A percentile compares a stretch with the other conserved stretches of the same genome.
phyloP scores from a whole-genome alignment of 2,329 filamentous ascomycete genomes.

The Teratosphaeria pseudoeucalypti region DNA sequence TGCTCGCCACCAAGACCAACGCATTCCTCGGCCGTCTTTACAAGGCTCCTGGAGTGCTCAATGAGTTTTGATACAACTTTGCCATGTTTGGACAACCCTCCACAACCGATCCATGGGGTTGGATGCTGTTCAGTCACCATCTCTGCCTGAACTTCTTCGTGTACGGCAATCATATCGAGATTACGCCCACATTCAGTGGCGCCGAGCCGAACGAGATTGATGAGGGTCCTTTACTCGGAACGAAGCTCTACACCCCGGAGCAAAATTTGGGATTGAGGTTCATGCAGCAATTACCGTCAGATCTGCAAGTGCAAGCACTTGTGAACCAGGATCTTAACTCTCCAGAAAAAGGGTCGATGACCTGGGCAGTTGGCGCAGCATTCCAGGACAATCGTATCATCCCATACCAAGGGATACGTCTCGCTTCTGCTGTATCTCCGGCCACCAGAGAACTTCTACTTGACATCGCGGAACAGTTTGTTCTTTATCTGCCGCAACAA shows the following conservation, averaged over 20 bases:
- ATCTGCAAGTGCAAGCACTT: conserved; percentile 42
- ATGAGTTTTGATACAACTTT: conserved; percentile 63
- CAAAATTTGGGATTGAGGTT: conserved; percentile 54
- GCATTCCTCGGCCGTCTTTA: conserved; percentile 63
- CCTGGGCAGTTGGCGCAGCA: conserved; percentile 56
- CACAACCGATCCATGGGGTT: conserved; percentile 53
- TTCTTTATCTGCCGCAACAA: conserved; percentile 53
- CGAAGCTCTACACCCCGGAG: conserved; percentile 56
- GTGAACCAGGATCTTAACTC: conserved; percentile 47
- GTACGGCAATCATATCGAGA: conserved; percentile 52
- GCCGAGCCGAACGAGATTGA: conserved; percentile 72
- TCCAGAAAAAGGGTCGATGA: conserved; percentile 30
- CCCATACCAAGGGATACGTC: conserved; percentile 55
- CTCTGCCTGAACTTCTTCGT: conserved; percentile 64
- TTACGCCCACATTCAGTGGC: conserved; percentile 68
- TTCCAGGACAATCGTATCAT: conserved; percentile 69
- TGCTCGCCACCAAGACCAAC: conserved; percentile 63
- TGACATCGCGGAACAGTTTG: conserved; percentile 52
- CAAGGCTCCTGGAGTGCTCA: conserved; percentile 52
- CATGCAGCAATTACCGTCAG: conserved; percentile 51
- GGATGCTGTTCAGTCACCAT: conserved; percentile 68
- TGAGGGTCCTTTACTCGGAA: conserved; percentile 50
- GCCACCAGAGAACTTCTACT: conserved; percentile 47
- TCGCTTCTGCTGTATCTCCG: conserved; percentile 37
- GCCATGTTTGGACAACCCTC: conserved; percentile 58